A percentile compares a stretch with the other conserved stretches of the same genome.
phyloP scores from a whole-genome alignment of 2,329 filamentous ascomycete genomes.

The Ceratocystis harringtonii region DNA sequence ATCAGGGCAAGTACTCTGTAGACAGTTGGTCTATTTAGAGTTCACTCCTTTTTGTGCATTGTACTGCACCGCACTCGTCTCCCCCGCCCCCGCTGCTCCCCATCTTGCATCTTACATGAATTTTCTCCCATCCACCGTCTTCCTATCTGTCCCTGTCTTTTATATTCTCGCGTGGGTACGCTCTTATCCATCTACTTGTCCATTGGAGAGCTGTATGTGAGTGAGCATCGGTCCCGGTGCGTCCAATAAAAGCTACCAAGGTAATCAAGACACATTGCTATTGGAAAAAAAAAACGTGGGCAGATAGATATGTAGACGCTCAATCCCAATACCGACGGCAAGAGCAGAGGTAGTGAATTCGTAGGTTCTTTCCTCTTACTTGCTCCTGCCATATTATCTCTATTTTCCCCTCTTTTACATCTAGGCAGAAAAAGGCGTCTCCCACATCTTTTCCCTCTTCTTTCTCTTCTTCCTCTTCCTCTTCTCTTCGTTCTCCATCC shows the following conservation, averaged over 20 bases:
- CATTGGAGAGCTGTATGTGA: too few species aligned
- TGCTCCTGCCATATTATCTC: neutral
- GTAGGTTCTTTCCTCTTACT: neutral
- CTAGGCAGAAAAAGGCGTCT: neutral
- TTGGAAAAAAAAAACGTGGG: neutral
- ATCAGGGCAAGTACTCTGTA: slow-evolving; percentile 6
- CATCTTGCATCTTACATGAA: neutral
- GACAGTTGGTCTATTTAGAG: slow-evolving; percentile 1
- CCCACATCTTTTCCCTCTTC: neutral
- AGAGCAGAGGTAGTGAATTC: neutral
- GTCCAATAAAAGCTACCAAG: too few species aligned
- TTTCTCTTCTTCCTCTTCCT: neutral
- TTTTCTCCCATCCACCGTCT: neutral
- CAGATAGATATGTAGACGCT: neutral
- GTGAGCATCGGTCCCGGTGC: too few species aligned
- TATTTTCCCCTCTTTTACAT: neutral
- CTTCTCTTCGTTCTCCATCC: neutral
- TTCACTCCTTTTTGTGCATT: neutral
- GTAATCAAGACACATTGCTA: too few species aligned
- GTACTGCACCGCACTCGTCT: neutral
- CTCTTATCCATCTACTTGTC: neutral
- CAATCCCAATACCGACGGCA: neutral
- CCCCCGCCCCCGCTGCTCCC: neutral
- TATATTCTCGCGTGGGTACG: neutral
- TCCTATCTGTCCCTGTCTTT: neutral